Conservation (phyloP, 23 red algal genomes). For the Gracilaria domingensis region DNA sequence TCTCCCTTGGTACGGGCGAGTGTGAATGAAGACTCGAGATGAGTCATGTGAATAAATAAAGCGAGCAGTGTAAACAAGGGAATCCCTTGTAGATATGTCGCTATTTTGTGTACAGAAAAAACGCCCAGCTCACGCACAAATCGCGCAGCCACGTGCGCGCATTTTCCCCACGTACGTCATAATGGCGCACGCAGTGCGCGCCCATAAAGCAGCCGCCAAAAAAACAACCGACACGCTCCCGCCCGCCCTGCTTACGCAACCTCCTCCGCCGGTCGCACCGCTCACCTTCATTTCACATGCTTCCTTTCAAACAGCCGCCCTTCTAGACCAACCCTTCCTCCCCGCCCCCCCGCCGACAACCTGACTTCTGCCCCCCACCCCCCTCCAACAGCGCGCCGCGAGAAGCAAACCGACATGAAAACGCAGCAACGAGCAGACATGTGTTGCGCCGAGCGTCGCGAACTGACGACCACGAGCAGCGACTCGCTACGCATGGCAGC, state of each 20-base stretch:
- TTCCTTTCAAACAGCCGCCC: neutral
- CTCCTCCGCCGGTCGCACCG: neutral
- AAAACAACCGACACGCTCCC: neutral
- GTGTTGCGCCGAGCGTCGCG: neutral
- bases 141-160: neutral
- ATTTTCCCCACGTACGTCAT: slow-evolving; percentile 17
- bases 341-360: too few species aligned
- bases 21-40: neutral
- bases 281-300: neutral
- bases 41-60: neutral
- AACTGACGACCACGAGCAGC: neutral
- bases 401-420: neutral
- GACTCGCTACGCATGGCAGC: neutral
- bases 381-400: too few species aligned
- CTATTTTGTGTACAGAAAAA: neutral
- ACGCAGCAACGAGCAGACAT: neutral
- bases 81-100: too few species aligned
- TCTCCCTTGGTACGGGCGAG: too few species aligned
- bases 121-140: slow-evolving; percentile 13
- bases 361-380: too few species aligned
- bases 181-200: neutral
- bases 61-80: neutral
- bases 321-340: too few species aligned
- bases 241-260: neutral
- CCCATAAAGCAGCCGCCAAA: neutral